Base-by-base conservation (phyloP, 495 filamentous ascomycete species). In the Neurospora tetrasperma region DNA sequence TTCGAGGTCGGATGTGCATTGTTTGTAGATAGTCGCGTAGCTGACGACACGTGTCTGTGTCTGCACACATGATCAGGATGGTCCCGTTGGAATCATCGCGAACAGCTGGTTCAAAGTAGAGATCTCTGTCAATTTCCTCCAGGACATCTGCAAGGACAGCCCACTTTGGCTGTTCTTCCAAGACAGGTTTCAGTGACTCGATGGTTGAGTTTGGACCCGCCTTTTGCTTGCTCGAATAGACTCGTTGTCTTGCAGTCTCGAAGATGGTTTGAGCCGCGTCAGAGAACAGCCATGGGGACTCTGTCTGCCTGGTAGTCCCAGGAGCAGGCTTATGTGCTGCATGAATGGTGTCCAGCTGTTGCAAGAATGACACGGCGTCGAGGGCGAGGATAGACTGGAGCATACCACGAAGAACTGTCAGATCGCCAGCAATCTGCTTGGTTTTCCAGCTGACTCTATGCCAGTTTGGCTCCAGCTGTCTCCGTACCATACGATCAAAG, bases 81-180 rank as follows among this genome's bases (percentile, higher is more conserved):
- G 93, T 93, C 54, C 92, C 91, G 78, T 94, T 97, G 5, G 94
- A 97, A 77, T 94, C 93, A 83, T 95, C 92, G n/a, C 86, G 84
- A 18, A 83, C 80, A 4, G 82, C 79, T 14, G 93, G 93, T 74
- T 97, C 93, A 70, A 97, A 89, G 77, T 96, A 97, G 44, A 91
- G 86, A 75, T 98, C 96, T 71, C 90, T 89, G 75, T 98, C 96
- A 76, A 98, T 98, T 81, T 99, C 96, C 69, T 93, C 91, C 3
- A 99, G 84, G 8, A 97, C 89, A 41, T 97, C 93, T 44, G 93
- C 90, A 18, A 99, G 85, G 18, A 95, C 81, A 38, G 88, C 87
- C 96, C 96, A 99, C 78, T 99, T 99, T 9, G 96, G 96, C 72
- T 94, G 91, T 78, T 96, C 94, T 81, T 99, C 96, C 18, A 99